Percentiles rank a stretch among this genome's conserved stretches.
These are phyloP conservation scores for Phytophthora tentaculata DNA, from an alignment of 352 stramenopile species.

Conservation along the genomic window DNA sequence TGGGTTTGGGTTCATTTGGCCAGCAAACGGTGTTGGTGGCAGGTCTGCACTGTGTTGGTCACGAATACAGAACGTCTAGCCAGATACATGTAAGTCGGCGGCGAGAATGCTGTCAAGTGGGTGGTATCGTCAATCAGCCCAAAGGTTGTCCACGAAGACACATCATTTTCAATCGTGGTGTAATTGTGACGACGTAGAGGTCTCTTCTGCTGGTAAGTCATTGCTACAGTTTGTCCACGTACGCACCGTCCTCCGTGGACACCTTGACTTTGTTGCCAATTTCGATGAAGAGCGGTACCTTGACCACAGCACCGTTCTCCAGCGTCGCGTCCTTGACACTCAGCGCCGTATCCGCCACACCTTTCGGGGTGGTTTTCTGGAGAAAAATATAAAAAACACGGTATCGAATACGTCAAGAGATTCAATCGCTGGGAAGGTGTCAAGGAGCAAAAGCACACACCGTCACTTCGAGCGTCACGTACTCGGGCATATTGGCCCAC, in stretches of 20 bases:
- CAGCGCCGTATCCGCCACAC: slow-evolving; percentile 73
- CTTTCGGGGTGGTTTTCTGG: slow-evolving; percentile 81
- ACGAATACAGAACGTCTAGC: neutral
- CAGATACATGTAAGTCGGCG: neutral
- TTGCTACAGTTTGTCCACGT: slow-evolving; percentile 76
- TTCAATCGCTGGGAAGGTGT: slow-evolving; percentile 4
- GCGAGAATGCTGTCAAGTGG: slow-evolving; percentile 14
- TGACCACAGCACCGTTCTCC: slow-evolving; percentile 78
- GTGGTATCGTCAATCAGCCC: slow-evolving; percentile 23
- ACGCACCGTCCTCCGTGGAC: slow-evolving; percentile 74
- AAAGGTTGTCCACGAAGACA: slow-evolving; percentile 7
- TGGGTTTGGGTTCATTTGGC: too few species aligned
- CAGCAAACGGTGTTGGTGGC: too few species aligned
- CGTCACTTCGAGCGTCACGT: slow-evolving; percentile 77
- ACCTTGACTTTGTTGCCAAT: slow-evolving; percentile 79
- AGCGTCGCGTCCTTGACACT: slow-evolving; percentile 87
- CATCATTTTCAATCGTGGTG: slow-evolving; percentile 3
- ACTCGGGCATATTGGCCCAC: slow-evolving; percentile 88
- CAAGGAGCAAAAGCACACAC: slow-evolving; percentile 29
- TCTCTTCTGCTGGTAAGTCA: slow-evolving; percentile 14
- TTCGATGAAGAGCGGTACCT: slow-evolving; percentile 87
- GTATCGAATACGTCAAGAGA: neutral
- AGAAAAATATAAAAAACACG: slow-evolving; percentile 2
- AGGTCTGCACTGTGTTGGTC: neutral
- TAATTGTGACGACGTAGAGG: neutral